Conservation (phyloP, 1,284 basidiomycete genomes). For the Leccinum angustisporum region DNA sequence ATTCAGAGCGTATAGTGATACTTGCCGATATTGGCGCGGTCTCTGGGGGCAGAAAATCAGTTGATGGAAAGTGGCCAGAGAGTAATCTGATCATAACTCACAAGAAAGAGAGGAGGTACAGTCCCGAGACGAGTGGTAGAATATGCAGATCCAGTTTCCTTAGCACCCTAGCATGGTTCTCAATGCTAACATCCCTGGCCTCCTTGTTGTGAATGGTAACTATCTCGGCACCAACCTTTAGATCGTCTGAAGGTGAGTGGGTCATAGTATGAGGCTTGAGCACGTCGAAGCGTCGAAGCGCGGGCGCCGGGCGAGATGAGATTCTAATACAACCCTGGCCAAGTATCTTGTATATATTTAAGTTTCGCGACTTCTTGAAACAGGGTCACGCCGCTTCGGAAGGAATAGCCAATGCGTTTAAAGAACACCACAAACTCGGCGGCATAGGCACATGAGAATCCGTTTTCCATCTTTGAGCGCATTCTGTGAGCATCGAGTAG, state of each 20-base stretch:
- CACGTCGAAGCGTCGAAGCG: not conserved
- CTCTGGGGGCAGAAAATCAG: constrained; percentile 19
- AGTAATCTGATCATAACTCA: not conserved
- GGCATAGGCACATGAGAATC: not conserved
- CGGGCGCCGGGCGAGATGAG: not conserved
- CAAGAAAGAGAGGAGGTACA: not conserved
- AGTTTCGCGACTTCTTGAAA: constrained; percentile 8
- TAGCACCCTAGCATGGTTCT: not conserved
- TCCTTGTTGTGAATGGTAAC: not conserved
- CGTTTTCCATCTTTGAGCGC: not conserved
- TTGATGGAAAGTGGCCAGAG: not conserved
- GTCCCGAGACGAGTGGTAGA: not conserved
- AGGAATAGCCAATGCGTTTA: not conserved
- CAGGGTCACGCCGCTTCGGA: not conserved
- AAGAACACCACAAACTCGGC: not conserved
- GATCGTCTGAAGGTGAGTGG: not conserved
- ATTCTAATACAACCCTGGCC: not conserved
- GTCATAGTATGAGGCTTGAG: constrained; percentile 3
- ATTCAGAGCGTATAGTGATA: not conserved
- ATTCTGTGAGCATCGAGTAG: not conserved
- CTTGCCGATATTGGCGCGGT: constrained; percentile 36
- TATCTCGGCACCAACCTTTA: constrained; percentile 1
- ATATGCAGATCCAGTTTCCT: not conserved
- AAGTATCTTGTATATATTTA: constrained; percentile 5
- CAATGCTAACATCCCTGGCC: not conserved